phyloP scores from a whole-genome alignment of 768 basidiomycete species.

The Boletus sp. region DNA sequence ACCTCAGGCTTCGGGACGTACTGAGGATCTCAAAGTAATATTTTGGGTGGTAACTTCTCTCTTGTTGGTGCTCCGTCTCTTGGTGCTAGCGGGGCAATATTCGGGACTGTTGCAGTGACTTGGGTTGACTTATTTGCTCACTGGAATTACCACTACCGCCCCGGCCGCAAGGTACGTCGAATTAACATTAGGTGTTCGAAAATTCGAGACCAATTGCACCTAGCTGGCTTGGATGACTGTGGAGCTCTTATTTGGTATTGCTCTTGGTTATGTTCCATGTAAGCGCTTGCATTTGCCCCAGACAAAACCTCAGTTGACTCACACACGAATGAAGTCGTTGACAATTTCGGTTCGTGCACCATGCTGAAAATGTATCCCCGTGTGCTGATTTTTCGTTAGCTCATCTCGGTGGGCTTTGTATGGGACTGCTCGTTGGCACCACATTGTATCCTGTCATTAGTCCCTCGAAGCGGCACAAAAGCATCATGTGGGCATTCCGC shows the following conservation, averaged over 20 bases:
- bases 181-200: not conserved
- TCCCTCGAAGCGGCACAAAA: slow-evolving; percentile 65
- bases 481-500: slow-evolving; percentile 71
- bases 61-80: slow-evolving; percentile 84
- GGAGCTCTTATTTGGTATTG: slow-evolving; percentile 84
- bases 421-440: slow-evolving; percentile 79
- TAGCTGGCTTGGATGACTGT: slow-evolving; percentile 82
- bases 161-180: slow-evolving; percentile 63
- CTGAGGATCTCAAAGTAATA: slow-evolving; percentile 47
- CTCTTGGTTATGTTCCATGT: slow-evolving; percentile 82
- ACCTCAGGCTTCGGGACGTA: not conserved
- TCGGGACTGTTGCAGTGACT: slow-evolving; percentile 79
- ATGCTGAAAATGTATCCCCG: not conserved
- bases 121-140: slow-evolving; percentile 92
- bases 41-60: slow-evolving; percentile 91
- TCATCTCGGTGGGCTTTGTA: slow-evolving; percentile 83
- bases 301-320: slow-evolving; percentile 10
- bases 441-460: slow-evolving; percentile 90
- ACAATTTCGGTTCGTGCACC: slow-evolving; percentile 72
- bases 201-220: not conserved
- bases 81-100: slow-evolving; percentile 92
- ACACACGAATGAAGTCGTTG: slow-evolving; percentile 53
- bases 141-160: slow-evolving; percentile 85
- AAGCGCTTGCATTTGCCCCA: slow-evolving; percentile 27
- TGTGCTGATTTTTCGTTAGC: slow-evolving; percentile 40